Base-by-base conservation (phyloP, 1,139 yeast species). In the Yamadazyma blattariae region DNA sequence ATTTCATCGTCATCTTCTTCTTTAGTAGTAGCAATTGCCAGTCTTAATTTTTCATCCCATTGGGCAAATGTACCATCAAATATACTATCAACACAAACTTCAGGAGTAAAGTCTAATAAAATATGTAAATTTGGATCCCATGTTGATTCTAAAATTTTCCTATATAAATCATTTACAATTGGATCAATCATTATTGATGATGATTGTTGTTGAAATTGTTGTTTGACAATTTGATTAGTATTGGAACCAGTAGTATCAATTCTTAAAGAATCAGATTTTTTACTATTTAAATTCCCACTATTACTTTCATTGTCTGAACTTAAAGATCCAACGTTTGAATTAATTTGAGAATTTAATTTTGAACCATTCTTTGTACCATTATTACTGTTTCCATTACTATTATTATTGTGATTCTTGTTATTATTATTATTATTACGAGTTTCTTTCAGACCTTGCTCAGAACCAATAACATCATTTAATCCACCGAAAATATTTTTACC, bases 61-160 rank as follows among this genome's bases (percentile, higher is more conserved):
- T 92, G 94, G 35, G 77, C 75, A 1, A 90, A 86, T 16, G 84
- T 86, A 31, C 59, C 57, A 16, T 75, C 71, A 42, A 88, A 74
- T 2, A 90, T 83, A 54, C 87, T 95, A 28, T 80, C 78, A 9
- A 89, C 71, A 45, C 92, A 78, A 37, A 79, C 83, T 33, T 75
- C 74, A 0, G 96, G 95, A 9, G 83, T 69, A 41, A 73, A 77
- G 44, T 84, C 92, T 34, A 86, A 78, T 12, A 70, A 48, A 2
- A 54, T 48, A 35, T 61, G 61, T 22, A 88, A 82, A 38, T 82
- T 76, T 2, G 82, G 78, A 48, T 84, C 89, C 95, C 96, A 88
- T 0, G 86, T 74, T 26, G 84, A 70, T 39, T 82, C 81, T 49
- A 82, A 74, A 1, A 88, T 76, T 46, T 75, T 76, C 40, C 78